Evolutionary conservation across 257 asterid genomes (phyloP).

Genomic region (Galeopsis tetrahit): DNA sequence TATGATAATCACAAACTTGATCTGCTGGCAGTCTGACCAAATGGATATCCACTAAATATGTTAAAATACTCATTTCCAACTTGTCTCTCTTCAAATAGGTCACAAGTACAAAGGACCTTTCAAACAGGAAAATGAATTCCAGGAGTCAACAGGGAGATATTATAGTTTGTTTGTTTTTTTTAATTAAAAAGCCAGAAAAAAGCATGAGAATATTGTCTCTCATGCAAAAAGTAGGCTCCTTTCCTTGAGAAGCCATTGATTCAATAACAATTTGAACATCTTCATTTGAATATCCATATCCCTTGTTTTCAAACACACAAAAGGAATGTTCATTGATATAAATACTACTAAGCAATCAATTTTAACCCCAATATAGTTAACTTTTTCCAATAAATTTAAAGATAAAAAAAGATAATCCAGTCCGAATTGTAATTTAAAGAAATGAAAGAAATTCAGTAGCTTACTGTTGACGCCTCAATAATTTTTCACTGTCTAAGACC

Average conservation of each 20-base stretch:
- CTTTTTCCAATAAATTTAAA: no score
- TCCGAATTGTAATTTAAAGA: conserved; percentile 22
- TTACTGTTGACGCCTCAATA: conserved; percentile 92
- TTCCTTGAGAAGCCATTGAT: conserved; percentile 99
- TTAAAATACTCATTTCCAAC: conserved; percentile 94
- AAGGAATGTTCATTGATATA: no score
- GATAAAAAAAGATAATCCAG: not conserved
- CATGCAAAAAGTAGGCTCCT: conserved; percentile 99
- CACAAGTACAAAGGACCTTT: no score
- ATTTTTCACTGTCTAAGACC: conserved; percentile 77
- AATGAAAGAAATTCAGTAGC: conserved; percentile 38
- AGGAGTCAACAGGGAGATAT: no score
- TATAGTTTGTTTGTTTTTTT: no score
- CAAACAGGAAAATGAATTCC: no score
- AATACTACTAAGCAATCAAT: not conserved
- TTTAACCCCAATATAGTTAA: not conserved
- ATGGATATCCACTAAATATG: conserved; percentile 88
- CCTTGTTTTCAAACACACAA: conserved; percentile 56
- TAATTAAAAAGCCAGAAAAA: no score
- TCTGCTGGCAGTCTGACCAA: conserved; percentile 90
- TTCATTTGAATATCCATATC: conserved; percentile 95
- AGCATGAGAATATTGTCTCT: conserved; percentile 98
- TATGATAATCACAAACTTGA: conserved; percentile 58
- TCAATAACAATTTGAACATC: no score
- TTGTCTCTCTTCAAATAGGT: no score